These are phyloP conservation scores for Perilla frutescens DNA, from an alignment of 257 asterid genomes.

Conservation along the genomic window DNA sequence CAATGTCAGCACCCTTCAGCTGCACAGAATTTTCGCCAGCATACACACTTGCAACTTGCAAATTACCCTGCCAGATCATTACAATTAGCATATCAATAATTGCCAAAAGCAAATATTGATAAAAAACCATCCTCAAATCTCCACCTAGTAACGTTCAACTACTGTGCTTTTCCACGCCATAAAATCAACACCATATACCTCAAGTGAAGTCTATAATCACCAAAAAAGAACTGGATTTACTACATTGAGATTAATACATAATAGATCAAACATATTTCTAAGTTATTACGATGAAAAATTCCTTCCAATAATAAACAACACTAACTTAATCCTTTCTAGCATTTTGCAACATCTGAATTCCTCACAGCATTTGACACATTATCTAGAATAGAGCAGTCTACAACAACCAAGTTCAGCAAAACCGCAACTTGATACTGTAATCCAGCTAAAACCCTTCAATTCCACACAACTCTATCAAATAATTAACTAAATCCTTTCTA, in stretches of 20 bases:
- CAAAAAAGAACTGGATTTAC: conserved; percentile 8
- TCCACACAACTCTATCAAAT: neutral
- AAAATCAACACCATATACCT: conserved; percentile 9
- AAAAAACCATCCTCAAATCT: neutral
- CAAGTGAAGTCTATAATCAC: conserved; percentile 6
- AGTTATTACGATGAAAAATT: neutral
- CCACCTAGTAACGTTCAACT: neutral
- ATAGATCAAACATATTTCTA: neutral
- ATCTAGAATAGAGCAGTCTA: conserved; percentile 2
- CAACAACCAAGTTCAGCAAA: conserved; percentile 19
- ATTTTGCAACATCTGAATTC: conserved; percentile 16
- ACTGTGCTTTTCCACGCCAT: conserved; percentile 9
- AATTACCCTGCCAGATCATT: conserved; percentile 64
- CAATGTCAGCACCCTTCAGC: conserved; percentile 67
- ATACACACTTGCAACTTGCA: conserved; percentile 78
- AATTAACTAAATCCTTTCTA: neutral
- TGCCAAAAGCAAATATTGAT: conserved; percentile 6
- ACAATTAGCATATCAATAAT: conserved; percentile 22
- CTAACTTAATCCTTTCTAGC: neutral
- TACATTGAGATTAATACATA: neutral
- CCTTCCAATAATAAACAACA: conserved; percentile 4
- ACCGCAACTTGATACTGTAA: neutral
- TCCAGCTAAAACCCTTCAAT: conserved; percentile 20
- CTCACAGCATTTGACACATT: conserved; percentile 10
- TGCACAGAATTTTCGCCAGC: conserved; percentile 70